Evolutionary conservation across 192 early-diverging fungal genomes (phyloP).

Genomic region (Geosiphon pyriformis): DNA sequence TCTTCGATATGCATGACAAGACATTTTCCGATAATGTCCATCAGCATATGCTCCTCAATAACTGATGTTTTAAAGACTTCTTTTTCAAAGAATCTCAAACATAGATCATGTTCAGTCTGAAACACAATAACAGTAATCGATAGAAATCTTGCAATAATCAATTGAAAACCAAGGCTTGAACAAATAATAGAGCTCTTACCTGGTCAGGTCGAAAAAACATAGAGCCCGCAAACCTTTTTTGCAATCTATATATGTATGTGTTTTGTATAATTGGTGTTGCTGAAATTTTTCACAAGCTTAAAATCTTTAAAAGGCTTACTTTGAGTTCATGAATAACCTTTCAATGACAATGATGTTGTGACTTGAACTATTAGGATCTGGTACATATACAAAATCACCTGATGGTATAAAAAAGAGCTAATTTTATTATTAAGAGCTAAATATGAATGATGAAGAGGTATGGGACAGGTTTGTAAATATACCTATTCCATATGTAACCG

Average conservation of each 20-base stretch:
- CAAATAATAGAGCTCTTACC: neutral
- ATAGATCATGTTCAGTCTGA: constrained; percentile 32
- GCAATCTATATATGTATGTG: constrained; percentile 6
- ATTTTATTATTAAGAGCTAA: too few species aligned
- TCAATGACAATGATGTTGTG: neutral
- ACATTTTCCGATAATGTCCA: constrained; percentile 27
- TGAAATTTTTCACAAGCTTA: neutral
- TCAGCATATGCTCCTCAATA: constrained; percentile 32
- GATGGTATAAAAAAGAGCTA: too few species aligned
- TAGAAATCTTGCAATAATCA: neutral
- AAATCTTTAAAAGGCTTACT: neutral
- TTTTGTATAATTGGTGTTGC: neutral
- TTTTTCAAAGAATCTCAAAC: constrained; percentile 32
- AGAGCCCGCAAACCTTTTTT: constrained; percentile 27
- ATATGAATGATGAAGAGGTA: too few species aligned
- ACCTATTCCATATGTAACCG: neutral
- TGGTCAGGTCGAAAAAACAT: constrained; percentile 32
- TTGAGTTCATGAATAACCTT: neutral
- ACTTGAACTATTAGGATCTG: neutral
- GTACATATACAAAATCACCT: neutral
- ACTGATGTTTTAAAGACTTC: constrained; percentile 36
- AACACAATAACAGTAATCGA: too few species aligned
- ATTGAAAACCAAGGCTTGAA: neutral
- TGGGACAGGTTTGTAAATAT: too few species aligned
- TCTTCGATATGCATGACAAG: constrained; percentile 33